These are phyloP conservation scores for Puccinellia tenuiflora DNA, from an alignment of 176 grass and related monocot species.

Conservation along the genomic window DNA sequence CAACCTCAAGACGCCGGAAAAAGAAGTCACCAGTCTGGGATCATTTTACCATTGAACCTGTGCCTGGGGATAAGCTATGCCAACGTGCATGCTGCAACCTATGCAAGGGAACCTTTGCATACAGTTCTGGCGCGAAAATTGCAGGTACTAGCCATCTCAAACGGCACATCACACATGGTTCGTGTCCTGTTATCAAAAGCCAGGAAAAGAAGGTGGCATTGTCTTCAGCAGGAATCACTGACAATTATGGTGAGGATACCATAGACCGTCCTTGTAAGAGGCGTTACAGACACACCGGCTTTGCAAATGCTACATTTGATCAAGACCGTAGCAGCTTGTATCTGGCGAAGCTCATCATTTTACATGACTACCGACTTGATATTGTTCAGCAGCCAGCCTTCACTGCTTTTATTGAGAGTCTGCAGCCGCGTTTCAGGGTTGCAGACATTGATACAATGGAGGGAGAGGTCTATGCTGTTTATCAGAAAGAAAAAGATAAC, in stretches of 20 bases:
- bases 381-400: slow-evolving; percentile 10
- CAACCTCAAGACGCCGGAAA: not conserved
- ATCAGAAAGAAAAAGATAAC: slow-evolving; percentile 8
- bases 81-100: slow-evolving; percentile 1
- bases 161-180: not conserved
- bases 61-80: not conserved
- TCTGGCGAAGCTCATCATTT: not conserved
- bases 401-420: not conserved
- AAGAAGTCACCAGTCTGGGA: slow-evolving; percentile 9
- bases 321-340: not conserved
- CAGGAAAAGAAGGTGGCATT: not conserved
- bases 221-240: not conserved
- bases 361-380: slow-evolving; percentile 6
- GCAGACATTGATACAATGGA: not conserved
- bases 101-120: slow-evolving; percentile 11
- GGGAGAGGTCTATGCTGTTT: not conserved
- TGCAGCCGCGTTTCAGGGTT: not conserved
- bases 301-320: slow-evolving; percentile 48
- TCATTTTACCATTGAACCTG: slow-evolving; percentile 1
- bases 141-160: slow-evolving; percentile 17
- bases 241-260: slow-evolving; percentile 5
- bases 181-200: slow-evolving; percentile 5
- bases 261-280: slow-evolving; percentile 27
- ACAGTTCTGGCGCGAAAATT: not conserved
- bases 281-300: slow-evolving; percentile 42